A percentile compares a stretch with the other conserved stretches of the same genome.
Evolutionary conservation across 768 basidiomycete genomes (phyloP).

Genomic region (Hortiboletus flavorubellus): DNA sequence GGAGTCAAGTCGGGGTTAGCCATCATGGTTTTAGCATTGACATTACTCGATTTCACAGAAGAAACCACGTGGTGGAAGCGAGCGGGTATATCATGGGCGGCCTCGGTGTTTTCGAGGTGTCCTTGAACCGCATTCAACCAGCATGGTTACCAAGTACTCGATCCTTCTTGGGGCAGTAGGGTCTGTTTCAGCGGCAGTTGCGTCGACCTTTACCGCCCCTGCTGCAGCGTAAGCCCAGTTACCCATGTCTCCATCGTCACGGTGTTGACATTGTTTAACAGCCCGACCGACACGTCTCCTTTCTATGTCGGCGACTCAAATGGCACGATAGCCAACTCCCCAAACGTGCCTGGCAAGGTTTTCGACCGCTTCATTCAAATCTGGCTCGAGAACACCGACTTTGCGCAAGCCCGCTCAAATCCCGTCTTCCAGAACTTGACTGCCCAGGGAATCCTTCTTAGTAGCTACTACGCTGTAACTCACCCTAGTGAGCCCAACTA

Average conservation of each 20-base stretch:
- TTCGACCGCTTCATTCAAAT: constrained; percentile 53
- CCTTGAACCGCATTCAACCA: neutral
- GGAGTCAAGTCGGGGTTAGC: neutral
- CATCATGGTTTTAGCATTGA: neutral
- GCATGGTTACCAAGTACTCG: constrained; percentile 15
- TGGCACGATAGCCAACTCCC: constrained; percentile 38
- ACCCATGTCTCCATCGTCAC: neutral
- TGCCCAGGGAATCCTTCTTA: constrained; percentile 46
- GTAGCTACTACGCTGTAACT: constrained; percentile 46
- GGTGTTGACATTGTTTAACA: constrained; percentile 7
- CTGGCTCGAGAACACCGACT: constrained; percentile 67
- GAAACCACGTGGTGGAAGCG: constrained; percentile 6
- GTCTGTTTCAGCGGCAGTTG: constrained; percentile 21
- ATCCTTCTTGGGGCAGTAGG: constrained; percentile 16
- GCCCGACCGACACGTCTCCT: constrained; percentile 29
- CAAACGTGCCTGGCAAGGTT: constrained; percentile 38
- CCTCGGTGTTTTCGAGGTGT: neutral
- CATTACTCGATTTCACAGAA: neutral
- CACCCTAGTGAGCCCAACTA: constrained; percentile 67
- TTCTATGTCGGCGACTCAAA: constrained; percentile 45
- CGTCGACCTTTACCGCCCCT: constrained; percentile 28
- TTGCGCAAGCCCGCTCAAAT: constrained; percentile 25
- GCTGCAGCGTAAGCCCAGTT: constrained; percentile 24
- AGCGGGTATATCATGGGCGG: constrained; percentile 8
- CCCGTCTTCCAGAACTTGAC: constrained; percentile 38